Conservation (phyloP, 495 filamentous ascomycete species). For the Hypoxylon fuscum region DNA sequence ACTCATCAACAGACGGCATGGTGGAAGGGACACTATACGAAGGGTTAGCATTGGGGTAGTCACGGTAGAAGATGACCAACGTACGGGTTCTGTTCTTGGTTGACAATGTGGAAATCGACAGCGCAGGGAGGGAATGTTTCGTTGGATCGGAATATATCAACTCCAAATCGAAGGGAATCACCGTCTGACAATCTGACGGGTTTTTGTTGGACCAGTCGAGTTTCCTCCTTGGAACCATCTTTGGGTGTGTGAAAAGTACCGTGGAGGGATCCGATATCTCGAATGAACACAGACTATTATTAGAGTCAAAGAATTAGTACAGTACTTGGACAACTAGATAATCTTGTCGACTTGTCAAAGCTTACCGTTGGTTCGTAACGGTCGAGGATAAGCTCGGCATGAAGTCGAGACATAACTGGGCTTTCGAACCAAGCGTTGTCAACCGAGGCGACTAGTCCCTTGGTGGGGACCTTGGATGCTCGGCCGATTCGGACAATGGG, state of each 20-base stretch:
- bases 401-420: constrained; percentile 81
- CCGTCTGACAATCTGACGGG: constrained; percentile 42
- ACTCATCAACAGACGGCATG: neutral
- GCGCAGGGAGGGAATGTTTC: constrained; percentile 53
- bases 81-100: constrained; percentile 3
- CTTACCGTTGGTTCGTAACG: constrained; percentile 34
- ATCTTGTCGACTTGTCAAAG: neutral
- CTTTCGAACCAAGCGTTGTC: constrained; percentile 82
- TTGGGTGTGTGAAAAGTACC: constrained; percentile 59
- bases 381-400: constrained; percentile 68
- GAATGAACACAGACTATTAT: constrained; percentile 52
- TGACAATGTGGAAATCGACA: constrained; percentile 35
- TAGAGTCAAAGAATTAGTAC: constrained; percentile 29
- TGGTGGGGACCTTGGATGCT: constrained; percentile 49
- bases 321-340: neutral
- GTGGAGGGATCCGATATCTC: constrained; percentile 65
- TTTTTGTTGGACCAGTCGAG: constrained; percentile 17
- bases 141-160: constrained; percentile 51
- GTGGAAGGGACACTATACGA: neutral
- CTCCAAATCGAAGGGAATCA: constrained; percentile 58
- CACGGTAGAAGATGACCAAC: neutral
- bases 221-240: constrained; percentile 30
- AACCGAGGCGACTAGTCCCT: constrained; percentile 46
- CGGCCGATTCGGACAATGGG: constrained; percentile 49
- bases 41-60: neutral